Evolutionary conservation across 768 basidiomycete species (phyloP), one percentile per base, ranked within the genome.

Genomic region (Serendipita sp.): DNA sequence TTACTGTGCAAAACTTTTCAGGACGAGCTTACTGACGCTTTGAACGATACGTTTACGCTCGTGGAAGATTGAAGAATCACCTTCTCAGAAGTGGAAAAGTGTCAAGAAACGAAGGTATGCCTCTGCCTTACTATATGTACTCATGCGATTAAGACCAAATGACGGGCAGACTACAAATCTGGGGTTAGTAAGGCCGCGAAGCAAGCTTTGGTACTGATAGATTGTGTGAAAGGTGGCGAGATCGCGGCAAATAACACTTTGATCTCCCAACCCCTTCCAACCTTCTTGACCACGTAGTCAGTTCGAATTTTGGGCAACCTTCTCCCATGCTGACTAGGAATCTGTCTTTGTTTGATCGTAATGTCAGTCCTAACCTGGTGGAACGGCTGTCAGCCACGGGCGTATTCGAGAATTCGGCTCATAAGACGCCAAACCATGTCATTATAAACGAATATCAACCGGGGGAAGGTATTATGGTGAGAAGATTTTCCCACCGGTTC

Each of bases 391-490:
- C 77, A 68, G 75, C 72, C 36, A 86, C 86, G 3, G 83, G 83
- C 1, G 81, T 76, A 0, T 91, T 92, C 71, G 70, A 74, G n/a
- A 70, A 68, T 47, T 84, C 85, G 64, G 83, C 85, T 66, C 83
- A 88, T 70, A 76, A 78, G 15, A 77, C 74, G 41, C 89, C 91
- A 7, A 97, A 96, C 75, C 92, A 97, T 75, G 78, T 96, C 66
- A 86, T 94, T 65, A 77, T 95, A 69, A 93, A 93, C 72, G 89
- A 95, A 84, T 97, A 97, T 74, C 79, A 83, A 16, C 81, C 91
- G 5, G 90, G 89, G 1, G 91, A 96, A 76, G 94, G 95, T 10
- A 97, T 98, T 66, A 88, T 93, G 82, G 92, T 92, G 72, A 64
- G 77, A 65, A 64, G 60, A 66, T 58, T 58, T 65, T 41, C 51